These are phyloP conservation scores for Tritrichomonas musculus DNA, from an alignment of 208 protist genomes.

Conservation along the genomic window DNA sequence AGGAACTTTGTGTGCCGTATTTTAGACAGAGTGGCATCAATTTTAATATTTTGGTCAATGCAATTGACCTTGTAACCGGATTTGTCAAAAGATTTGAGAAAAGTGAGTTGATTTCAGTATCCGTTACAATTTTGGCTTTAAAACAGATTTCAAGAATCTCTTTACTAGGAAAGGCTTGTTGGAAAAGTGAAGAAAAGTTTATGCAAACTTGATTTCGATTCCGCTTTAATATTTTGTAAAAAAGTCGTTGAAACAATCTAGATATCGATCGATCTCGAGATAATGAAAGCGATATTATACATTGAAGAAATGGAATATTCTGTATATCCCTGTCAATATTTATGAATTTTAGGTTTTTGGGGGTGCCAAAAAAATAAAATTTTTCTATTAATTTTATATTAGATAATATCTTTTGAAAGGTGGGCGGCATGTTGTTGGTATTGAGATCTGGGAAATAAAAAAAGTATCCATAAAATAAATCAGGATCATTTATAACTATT, in stretches of 20 bases:
- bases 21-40: neutral
- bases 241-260: neutral
- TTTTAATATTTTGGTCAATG: neutral
- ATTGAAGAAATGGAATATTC: neutral
- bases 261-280: neutral
- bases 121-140: neutral
- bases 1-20: too few relatives aligned
- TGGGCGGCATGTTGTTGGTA: neutral
- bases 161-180: neutral
- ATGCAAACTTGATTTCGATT: neutral
- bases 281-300: neutral
- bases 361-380: neutral
- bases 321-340: neutral
- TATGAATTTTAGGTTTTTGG: neutral
- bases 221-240: neutral
- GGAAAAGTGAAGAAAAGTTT: neutral
- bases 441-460: neutral
- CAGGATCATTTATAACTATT: neutral
- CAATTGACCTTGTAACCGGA: neutral
- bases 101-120: neutral
- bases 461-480: neutral
- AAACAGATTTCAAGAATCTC: neutral
- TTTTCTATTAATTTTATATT: neutral
- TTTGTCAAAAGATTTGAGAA: neutral
- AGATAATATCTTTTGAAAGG: neutral